Percentiles rank a stretch among this genome's conserved stretches.
These are phyloP conservation scores for Xylaria hypoxylon DNA, from an alignment of 2,329 filamentous ascomycete genomes.

Conservation along the genomic window DNA sequence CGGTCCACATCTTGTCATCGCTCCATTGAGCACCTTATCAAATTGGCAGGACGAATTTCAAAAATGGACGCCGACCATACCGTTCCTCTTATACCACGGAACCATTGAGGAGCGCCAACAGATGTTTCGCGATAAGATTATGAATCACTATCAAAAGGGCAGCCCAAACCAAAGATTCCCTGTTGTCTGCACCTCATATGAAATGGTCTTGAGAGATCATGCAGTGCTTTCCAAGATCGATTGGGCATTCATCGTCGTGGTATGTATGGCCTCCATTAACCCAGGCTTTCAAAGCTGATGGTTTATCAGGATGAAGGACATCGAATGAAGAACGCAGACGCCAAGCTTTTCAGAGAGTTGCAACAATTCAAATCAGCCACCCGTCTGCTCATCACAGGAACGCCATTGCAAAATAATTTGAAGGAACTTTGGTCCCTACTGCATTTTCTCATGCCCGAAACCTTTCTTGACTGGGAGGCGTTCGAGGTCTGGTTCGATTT, in stretches of 20 bases:
- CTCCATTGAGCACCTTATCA: conserved; percentile 88
- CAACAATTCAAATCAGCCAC: conserved; percentile 91
- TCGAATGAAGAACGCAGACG: conserved; percentile 96
- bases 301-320: conserved; percentile 84
- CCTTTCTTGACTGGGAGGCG: conserved; percentile 92
- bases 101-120: conserved; percentile 79
- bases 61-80: conserved; percentile 89
- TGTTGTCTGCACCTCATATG: conserved; percentile 93
- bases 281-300: conserved; percentile 36
- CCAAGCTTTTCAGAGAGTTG: conserved; percentile 88
- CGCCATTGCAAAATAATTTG: conserved; percentile 94
- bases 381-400: conserved; percentile 91
- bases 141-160: conserved; percentile 73
- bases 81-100: conserved; percentile 91
- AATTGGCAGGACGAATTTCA: conserved; percentile 97
- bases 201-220: conserved; percentile 93
- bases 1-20: conserved; percentile 90
- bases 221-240: conserved; percentile 84
- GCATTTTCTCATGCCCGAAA: conserved; percentile 90
- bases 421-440: conserved; percentile 94
- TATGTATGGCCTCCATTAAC: conserved; percentile 53
- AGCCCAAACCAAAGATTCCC: conserved; percentile 77
- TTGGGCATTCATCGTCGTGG: conserved; percentile 98
- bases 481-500: conserved; percentile 99
- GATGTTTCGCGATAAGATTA: conserved; percentile 79